Base-by-base conservation (phyloP, 2,329 filamentous ascomycete genomes). In the Epichloe sibirici region DNA sequence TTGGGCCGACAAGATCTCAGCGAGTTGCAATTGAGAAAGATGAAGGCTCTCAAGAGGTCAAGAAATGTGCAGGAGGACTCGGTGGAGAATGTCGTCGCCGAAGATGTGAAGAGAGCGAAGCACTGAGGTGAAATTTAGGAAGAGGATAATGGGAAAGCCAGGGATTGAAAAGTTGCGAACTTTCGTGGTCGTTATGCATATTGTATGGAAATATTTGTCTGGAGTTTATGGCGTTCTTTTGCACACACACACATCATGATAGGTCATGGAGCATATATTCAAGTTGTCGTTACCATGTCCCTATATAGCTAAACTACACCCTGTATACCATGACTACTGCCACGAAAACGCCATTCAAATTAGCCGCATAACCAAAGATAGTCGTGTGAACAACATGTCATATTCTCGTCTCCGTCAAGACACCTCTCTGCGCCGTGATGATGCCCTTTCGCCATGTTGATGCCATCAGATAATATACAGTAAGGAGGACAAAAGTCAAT, bases 11-110 rank as follows among this genome's bases (percentile, higher is more conserved):
- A 96, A 71, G 90, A 98, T 71, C 78, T 98, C 54, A 77, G 76
- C 65, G 80, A 86, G 62, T 70, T 98, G 69, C 93, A 98, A 76
- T 94, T 90, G 51, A 84, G 93, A 65, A 98, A 98, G 82, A 97
- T 98, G 90, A 98, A 98, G 82, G 93, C 90, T 59, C 71, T 98
- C 60, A 98, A 97, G 81, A 79, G 93, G 59, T 82, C 78, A 58
- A 81, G 88, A 51, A 83, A 83, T 57, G 80, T 78, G 49, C 74
- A 72, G 4, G 73, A 62, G 15, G 72, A 73, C 54, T 69, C 76
- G 49, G 75, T 71, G 53, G 74, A 73, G 59, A 71, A 74, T 53
- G 68, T 61, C 8, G 57, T 62, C 17, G 64, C 63, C 23, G 66
- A 71, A 42, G 69, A 72, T 37, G 59, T 66, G 47, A 70, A 71